Base-by-base conservation (phyloP, 106 monocot species). In the Phalaenopsis aphrodite region DNA sequence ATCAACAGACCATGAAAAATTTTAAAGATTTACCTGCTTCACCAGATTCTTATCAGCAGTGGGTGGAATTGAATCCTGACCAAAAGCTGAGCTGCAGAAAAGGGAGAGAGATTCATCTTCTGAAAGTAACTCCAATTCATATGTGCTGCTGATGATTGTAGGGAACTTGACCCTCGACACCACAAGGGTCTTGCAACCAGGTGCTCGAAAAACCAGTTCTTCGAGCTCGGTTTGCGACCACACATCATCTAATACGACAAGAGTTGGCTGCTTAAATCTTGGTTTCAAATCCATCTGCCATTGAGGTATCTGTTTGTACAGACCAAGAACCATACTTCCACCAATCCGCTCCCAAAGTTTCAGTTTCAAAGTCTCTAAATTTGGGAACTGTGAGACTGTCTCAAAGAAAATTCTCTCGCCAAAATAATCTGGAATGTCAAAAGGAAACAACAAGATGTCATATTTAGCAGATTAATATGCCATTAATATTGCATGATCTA, bases 111-210 rank as follows among this genome's bases (percentile, higher is more conserved):
- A 87, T 24, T 79, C 90, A 8, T 85, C 81, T 61, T 90, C 90
- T 47, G 72, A 77, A 2, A 90, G 83, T 69, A 88, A 78, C 45
- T 79, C 85, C 85, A 90, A 72, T 75, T 90, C 90, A 56, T 84
- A 78, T 56, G 78, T 84, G 58, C 61, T 37, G 5, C 52, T 49
- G 48, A 88, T 41, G 46, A 88, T 56, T 5, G 58, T 77, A 9
- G 87, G 87, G 72, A 87, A 90, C 23, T 86, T 87, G 83, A 84
- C 79, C 74, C 90, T 85, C 4, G 90, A 90, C 2, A 88, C 82
- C 0, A 90, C 87, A 5, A 90, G 83, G n/a, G 69, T 85, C 24
- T 83, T 85, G 76, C 85, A 90, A 8, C 83, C 81, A 42, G 90
- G 90, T 49, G 85, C 48, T 57, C 72, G 78, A 67, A 85, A 87